These are phyloP conservation scores for Athelia psychrophila DNA, from an alignment of 1,284 basidiomycete species.

Conservation along the genomic window DNA sequence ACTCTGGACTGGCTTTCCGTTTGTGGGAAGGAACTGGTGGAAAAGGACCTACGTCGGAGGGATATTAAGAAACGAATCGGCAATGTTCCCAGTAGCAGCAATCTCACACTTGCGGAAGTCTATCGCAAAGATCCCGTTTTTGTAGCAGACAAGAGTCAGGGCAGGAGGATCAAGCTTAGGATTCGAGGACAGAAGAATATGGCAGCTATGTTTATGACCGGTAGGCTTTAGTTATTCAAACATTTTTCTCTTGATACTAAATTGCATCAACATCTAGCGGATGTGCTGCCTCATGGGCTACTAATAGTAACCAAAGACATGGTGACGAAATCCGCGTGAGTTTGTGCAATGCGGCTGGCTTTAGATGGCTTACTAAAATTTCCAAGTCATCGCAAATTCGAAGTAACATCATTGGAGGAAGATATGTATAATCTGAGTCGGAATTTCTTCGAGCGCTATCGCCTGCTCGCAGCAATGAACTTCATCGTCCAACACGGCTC, in stretches of 20 bases:
- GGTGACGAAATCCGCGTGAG: not conserved
- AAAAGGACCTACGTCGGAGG: not conserved
- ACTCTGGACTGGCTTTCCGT: not conserved
- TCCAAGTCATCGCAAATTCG: not conserved
- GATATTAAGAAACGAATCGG: not conserved
- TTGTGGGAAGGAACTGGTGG: not conserved
- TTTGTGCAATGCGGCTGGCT: too few relatives aligned
- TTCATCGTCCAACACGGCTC: not conserved
- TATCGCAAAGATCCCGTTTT: conserved; percentile 1
- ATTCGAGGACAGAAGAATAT: not conserved
- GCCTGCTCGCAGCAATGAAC: not conserved
- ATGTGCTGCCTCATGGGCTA: not conserved
- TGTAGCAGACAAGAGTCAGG: not conserved
- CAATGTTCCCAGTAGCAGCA: not conserved
- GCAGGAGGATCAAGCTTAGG: not conserved
- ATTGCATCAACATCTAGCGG: not conserved
- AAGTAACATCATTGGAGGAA: not conserved
- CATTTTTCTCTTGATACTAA: not conserved
- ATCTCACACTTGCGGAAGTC: not conserved
- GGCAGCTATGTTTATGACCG: not conserved
- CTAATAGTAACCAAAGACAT: not conserved
- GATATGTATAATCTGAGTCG: not conserved
- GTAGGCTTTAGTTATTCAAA: not conserved
- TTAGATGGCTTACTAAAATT: too few relatives aligned
- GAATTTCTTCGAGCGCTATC: not conserved